Evolutionary conservation across 768 basidiomycete genomes (phyloP).

Genomic region (Chalciporus pseudorubinellus): DNA sequence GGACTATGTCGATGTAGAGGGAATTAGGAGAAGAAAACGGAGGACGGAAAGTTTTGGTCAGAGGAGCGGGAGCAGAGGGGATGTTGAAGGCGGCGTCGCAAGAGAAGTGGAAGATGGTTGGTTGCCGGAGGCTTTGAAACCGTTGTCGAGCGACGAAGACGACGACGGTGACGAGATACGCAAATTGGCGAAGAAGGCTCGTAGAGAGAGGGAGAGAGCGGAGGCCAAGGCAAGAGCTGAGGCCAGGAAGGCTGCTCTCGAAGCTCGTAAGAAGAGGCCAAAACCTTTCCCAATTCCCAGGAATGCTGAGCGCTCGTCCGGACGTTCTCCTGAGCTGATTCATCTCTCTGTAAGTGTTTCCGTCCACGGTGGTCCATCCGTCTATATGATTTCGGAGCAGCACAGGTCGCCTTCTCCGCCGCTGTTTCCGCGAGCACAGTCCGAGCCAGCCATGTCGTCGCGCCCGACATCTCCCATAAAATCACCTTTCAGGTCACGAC

Average conservation of each 20-base stretch:
- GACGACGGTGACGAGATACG: constrained; percentile 28
- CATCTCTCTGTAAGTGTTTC: constrained; percentile 12
- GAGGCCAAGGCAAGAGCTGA: constrained; percentile 18
- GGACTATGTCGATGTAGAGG: constrained; percentile 23
- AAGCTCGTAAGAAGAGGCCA: constrained; percentile 17
- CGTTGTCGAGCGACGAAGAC: constrained; percentile 41
- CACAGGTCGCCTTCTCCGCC: constrained; percentile 1
- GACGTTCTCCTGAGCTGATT: not conserved
- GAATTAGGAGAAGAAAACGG: constrained; percentile 10
- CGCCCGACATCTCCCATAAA: constrained; percentile 3
- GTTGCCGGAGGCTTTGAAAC: constrained; percentile 39
- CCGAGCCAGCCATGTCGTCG: constrained; percentile 12
- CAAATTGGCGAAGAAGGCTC: constrained; percentile 34
- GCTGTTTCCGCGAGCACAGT: constrained; percentile 6
- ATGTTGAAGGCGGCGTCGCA: not conserved
- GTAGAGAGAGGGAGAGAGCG: constrained; percentile 27
- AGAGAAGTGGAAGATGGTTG: constrained; percentile 13
- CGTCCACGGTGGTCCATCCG: not conserved
- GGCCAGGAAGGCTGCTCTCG: constrained; percentile 14
- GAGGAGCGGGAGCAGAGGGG: not conserved
- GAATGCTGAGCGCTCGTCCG: not conserved
- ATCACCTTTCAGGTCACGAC: not conserved
- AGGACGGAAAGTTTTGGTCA: constrained; percentile 1
- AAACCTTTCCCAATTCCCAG: constrained; percentile 28
- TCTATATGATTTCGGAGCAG: constrained; percentile 5